Percentiles rank a stretch among this genome's conserved stretches.
Conservation (phyloP, 331 rosid species). For the Quercus lobata region DNA sequence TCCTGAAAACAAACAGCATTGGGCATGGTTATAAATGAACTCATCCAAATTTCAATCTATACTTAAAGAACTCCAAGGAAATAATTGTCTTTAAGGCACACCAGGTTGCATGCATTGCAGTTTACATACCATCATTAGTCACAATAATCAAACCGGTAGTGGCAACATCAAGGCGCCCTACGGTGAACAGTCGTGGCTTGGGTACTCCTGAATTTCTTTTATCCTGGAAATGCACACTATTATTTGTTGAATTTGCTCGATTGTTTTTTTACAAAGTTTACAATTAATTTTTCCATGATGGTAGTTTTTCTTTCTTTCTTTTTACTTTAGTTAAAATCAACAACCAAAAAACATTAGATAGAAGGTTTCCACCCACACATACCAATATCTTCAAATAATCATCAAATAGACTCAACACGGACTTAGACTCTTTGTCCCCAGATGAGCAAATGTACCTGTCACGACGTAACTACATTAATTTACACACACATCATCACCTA, state of each 20-base stretch:
- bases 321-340: not conserved
- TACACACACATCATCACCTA: not conserved
- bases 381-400: conserved; percentile 76
- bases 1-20: conserved; percentile 47
- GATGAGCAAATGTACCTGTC: conserved; percentile 84
- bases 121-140: conserved; percentile 77
- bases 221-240: conserved; percentile 41
- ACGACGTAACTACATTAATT: conserved; percentile 8
- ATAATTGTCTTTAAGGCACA: not conserved
- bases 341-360: not conserved
- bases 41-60: not conserved
- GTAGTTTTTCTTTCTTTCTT: not conserved
- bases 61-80: not conserved
- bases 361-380: conserved; percentile 26
- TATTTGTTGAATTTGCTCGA: not conserved
- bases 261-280: not conserved
- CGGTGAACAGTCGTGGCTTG: conserved; percentile 74
- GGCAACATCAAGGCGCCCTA: conserved; percentile 98
- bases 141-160: conserved; percentile 89
- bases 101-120: conserved; percentile 17
- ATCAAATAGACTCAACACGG: conserved; percentile 66
- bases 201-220: conserved; percentile 66
- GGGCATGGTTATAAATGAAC: conserved; percentile 24
- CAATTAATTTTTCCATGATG: not conserved
- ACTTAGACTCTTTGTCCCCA: conserved; percentile 71